Percentiles rank a stretch among this genome's conserved stretches.
Evolutionary conservation across 2,329 filamentous ascomycete species (phyloP).

Genomic region (Chlorencoelia australis): DNA sequence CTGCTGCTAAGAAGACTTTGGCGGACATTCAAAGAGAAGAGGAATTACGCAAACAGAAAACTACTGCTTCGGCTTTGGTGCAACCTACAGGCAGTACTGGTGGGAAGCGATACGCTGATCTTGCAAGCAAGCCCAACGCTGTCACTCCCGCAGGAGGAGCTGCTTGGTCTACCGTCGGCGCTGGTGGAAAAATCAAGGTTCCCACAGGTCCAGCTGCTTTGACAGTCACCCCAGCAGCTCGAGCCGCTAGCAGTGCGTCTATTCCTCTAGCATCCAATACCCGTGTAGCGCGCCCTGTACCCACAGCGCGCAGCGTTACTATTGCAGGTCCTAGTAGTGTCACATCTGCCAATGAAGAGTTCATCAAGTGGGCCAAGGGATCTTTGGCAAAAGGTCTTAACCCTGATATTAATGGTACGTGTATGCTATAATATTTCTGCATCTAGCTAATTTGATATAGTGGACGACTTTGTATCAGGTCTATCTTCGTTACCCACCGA

Average conservation of each 20-base stretch:
- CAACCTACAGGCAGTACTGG: slow-evolving; percentile 34
- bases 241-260: slow-evolving; percentile 28
- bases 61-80: slow-evolving; percentile 35
- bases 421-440: not conserved
- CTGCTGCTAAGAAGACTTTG: slow-evolving; percentile 67
- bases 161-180: slow-evolving; percentile 93
- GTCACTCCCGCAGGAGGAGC: slow-evolving; percentile 37
- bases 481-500: slow-evolving; percentile 70
- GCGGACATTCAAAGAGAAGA: slow-evolving; percentile 97
- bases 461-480: slow-evolving; percentile 66
- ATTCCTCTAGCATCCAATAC: slow-evolving; percentile 14
- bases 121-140: slow-evolving; percentile 63
- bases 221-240: slow-evolving; percentile 34
- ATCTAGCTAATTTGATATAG: slow-evolving; percentile 28
- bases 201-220: slow-evolving; percentile 47
- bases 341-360: slow-evolving; percentile 68
- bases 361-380: slow-evolving; percentile 82
- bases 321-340: slow-evolving; percentile 29
- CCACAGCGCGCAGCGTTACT: slow-evolving; percentile 37
- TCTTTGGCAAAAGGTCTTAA: slow-evolving; percentile 58
- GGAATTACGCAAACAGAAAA: slow-evolving; percentile 71
- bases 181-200: slow-evolving; percentile 81
- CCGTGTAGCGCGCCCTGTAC: slow-evolving; percentile 42
- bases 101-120: slow-evolving; percentile 88
- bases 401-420: slow-evolving; percentile 55